Base-by-base conservation (phyloP, 1,139 yeast genomes). In the Keqinozyma sinolaborantium region DNA sequence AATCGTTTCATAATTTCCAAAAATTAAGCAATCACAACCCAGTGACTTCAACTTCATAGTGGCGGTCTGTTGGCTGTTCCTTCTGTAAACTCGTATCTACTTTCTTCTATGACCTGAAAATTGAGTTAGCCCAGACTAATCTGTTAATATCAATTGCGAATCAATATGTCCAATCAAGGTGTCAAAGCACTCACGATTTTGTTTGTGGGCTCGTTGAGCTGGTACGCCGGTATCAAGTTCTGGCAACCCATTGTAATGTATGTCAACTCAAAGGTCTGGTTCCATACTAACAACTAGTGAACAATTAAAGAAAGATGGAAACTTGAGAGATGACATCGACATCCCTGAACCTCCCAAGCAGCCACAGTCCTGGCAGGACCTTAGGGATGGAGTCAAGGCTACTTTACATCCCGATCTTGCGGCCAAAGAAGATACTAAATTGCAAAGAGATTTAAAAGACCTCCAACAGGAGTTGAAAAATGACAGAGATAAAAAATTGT, bases 161-260 rank as follows among this genome's bases (percentile, higher is more conserved):
- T n/a, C n/a, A n/a, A n/a, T 15, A 58, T 58, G 64, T 51, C 60
- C 11, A 38, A 42, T n/a, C 35, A 39, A 12, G 61, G 56, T 19
- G 44, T 45, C 3, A 58, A 58, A 40, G 50, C 48, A 9, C 26
- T 56, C 1, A 43, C 60, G 1, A 34, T 64, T 4, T 37, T 60
- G 16, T 55, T 60, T 18, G 66, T 60, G 4, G 60, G 64, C 5
- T 61, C 56, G 5, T 44, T 65, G 23, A 62, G 73, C 34, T 66
- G 72, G 70, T 69, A 64, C 37, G 56, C 70, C 16, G 83, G 92
- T 1, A 60, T 77, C 34, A 75, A 72, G 49, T 83, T 83, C 57
- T 83, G 86, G 69, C 81, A 79, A 45, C 94, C 95, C 2, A 54
- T 83, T 20, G 70, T 83, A 4, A 69, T 83, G 82, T 77, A 66